Conservation (phyloP, 805 yeast species). For the Kodamaea fukazawae region DNA sequence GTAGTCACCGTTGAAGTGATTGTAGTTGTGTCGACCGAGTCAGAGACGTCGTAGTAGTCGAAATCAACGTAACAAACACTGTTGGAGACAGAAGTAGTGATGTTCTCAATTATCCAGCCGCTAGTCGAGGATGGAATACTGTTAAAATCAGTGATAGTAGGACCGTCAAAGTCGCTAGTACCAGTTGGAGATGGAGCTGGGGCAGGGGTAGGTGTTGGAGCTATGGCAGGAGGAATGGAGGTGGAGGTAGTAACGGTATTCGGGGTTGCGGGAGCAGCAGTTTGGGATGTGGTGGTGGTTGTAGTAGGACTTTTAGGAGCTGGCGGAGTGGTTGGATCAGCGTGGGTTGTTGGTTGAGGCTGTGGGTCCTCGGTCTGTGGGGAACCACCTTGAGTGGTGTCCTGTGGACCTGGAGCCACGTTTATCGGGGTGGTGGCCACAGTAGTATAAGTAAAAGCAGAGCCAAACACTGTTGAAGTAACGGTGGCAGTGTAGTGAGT, state of each 20-base stretch:
- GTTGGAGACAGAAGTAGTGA: conserved; percentile 27
- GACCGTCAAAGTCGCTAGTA: conserved; percentile 18
- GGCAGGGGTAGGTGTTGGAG: conserved; percentile 10
- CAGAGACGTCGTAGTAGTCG: conserved; percentile 27
- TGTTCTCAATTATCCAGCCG: conserved; percentile 34
- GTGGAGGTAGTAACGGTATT: neutral
- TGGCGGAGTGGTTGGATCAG: neutral
- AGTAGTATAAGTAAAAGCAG: conserved; percentile 35
- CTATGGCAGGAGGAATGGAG: conserved; percentile 2
- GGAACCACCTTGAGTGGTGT: conserved; percentile 2
- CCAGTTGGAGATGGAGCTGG: conserved; percentile 17
- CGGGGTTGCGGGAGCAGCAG: conserved; percentile 7
- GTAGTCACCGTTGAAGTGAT: conserved; percentile 39
- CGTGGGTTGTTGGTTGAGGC: conserved; percentile 3
- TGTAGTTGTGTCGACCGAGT: conserved; percentile 24
- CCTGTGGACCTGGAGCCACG: conserved; percentile 5
- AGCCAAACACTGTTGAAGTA: conserved; percentile 41
- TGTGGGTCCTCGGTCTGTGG: conserved; percentile 1
- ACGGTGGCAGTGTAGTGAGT: conserved; percentile 44
- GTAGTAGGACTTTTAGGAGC: conserved; percentile 1
- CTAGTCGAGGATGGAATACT: conserved; percentile 19
- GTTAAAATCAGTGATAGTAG: conserved; percentile 28
- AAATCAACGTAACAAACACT: conserved; percentile 37
- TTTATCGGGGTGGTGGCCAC: conserved; percentile 30
- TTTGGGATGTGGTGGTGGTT: neutral